phyloP scores from a whole-genome alignment of 2,329 filamentous ascomycete genomes.

The Sordariomycetes sp. region DNA sequence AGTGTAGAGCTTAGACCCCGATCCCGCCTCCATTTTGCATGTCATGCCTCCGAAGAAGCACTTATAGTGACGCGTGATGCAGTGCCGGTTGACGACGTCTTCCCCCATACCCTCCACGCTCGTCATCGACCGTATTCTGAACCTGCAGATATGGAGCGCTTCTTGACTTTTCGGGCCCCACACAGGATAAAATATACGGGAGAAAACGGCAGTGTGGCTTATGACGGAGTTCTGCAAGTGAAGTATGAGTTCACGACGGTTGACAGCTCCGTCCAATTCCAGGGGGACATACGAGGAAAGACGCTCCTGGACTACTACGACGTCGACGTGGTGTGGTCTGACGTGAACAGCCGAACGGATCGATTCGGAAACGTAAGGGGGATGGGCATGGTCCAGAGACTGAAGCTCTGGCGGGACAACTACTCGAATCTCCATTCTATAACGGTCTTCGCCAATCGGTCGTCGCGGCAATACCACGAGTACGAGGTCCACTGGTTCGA shows the following conservation, averaged over 20 bases:
- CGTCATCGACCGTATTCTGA: constrained; percentile 39
- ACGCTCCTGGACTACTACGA: constrained; percentile 40
- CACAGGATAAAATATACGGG: constrained; percentile 37
- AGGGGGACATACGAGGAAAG: constrained; percentile 35
- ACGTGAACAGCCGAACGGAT: constrained; percentile 36
- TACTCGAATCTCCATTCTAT: constrained; percentile 35
- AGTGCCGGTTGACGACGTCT: constrained; percentile 37
- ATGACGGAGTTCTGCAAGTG: constrained; percentile 35
- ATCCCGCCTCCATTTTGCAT: neutral
- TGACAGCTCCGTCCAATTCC: constrained; percentile 35
- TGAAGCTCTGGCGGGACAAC: constrained; percentile 40
- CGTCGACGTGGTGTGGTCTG: constrained; percentile 41
- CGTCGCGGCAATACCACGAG: constrained; percentile 33
- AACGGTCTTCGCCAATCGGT: constrained; percentile 35
- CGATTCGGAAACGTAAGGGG: constrained; percentile 38
- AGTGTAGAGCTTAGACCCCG: neutral
- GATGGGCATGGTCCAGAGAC: constrained; percentile 37
- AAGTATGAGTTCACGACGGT: constrained; percentile 40
- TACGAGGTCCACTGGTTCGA: constrained; percentile 37
- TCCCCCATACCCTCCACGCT: constrained; percentile 38
- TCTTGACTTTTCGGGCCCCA: constrained; percentile 33
- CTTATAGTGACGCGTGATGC: neutral
- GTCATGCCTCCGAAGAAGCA: neutral
- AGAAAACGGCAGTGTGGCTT: constrained; percentile 32
- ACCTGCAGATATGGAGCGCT: constrained; percentile 37